Evolutionary conservation across 1,139 yeast species (phyloP).

Genomic region (Hyphopichia wangnamkhiaoensis): DNA sequence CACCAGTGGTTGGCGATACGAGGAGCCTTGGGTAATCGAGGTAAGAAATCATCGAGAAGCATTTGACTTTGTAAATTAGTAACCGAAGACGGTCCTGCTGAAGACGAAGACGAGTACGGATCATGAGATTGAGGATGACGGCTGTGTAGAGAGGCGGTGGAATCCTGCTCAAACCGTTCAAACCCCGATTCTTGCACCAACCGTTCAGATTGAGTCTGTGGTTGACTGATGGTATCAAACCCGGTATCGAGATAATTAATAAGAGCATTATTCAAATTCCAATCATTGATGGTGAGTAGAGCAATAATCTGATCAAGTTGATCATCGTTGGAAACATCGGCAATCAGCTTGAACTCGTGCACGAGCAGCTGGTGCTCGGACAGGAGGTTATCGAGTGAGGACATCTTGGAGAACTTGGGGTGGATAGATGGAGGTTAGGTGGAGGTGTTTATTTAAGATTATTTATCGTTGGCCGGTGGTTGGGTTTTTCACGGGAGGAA

Average conservation of each 20-base stretch:
- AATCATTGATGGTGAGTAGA: slow-evolving; percentile 43
- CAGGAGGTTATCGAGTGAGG: slow-evolving; percentile 3
- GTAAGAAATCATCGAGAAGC: slow-evolving; percentile 36
- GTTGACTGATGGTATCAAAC: slow-evolving; percentile 25
- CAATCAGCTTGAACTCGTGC: slow-evolving; percentile 46
- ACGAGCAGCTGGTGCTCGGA: slow-evolving; percentile 14
- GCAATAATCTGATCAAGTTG: slow-evolving; percentile 32
- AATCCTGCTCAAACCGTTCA: slow-evolving; percentile 17
- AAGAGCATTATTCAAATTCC: slow-evolving; percentile 52
- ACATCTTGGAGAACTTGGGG: too few species aligned
- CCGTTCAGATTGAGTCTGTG: too few species aligned
- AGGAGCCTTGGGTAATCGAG: slow-evolving; percentile 46
- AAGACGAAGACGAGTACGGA: background rate
- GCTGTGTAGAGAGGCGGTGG: slow-evolving; percentile 6
- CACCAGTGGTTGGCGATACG: slow-evolving; percentile 43
- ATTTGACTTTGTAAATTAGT: slow-evolving; percentile 36
- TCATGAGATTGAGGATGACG: slow-evolving; percentile 6
- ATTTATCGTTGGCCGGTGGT: too few species aligned
- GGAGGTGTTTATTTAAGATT: too few species aligned
- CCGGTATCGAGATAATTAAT: slow-evolving; percentile 55
- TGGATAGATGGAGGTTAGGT: too few species aligned
- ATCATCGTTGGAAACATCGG: slow-evolving; percentile 39
- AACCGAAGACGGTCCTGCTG: slow-evolving; percentile 5
- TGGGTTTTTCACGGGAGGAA: too few species aligned
- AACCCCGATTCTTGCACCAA: slow-evolving; percentile 15